Evolutionary conservation across 768 basidiomycete genomes (phyloP), one percentile per base, ranked within the genome.

Genomic region (Tephrocybe sp.): DNA sequence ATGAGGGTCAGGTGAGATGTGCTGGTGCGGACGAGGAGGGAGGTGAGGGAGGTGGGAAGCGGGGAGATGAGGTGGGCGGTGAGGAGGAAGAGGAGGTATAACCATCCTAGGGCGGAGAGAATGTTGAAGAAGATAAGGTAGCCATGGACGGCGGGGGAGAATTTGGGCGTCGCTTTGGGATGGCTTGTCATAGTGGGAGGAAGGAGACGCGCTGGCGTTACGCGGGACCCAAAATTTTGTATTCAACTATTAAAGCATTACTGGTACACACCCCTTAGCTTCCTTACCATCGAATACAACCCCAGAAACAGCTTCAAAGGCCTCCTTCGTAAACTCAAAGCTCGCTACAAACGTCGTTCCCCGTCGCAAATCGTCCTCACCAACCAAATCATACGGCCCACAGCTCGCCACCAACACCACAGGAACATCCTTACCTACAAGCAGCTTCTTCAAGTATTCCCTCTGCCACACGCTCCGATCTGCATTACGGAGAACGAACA

Each of bases 121-220:
- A 78, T 57, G 70, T 98, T 97, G 78, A 94, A 98, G 0, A 70
- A 64, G 47, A 89, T 58, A 3, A 98, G 78, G 70, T 96, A 97
- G 64, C 69, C 70, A 51, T 72, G 77, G 41, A 77, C 60, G 19
- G 62, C 47, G 0, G 60, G 9, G 12, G 65, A 53, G n/a, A n/a
- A n/a, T n/a, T n/a, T n/a, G n/a, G n/a, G n/a, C n/a, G n/a, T n/a
- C n/a, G n/a, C n/a, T n/a, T n/a, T n/a, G n/a, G n/a, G n/a, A n/a
- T n/a, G n/a, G n/a, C n/a, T n/a, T n/a, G n/a, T n/a, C n/a, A n/a
- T n/a, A n/a, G n/a, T n/a, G n/a, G n/a, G n/a, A n/a, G n/a, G n/a
- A n/a, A n/a, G n/a, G n/a, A n/a, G n/a, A n/a, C n/a, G n/a, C n/a
- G n/a, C n/a, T n/a, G n/a, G n/a, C n/a, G n/a, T n/a, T n/a, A n/a